Conservation (phyloP, 176 grass and related monocot species). For the Themeda triandra region DNA sequence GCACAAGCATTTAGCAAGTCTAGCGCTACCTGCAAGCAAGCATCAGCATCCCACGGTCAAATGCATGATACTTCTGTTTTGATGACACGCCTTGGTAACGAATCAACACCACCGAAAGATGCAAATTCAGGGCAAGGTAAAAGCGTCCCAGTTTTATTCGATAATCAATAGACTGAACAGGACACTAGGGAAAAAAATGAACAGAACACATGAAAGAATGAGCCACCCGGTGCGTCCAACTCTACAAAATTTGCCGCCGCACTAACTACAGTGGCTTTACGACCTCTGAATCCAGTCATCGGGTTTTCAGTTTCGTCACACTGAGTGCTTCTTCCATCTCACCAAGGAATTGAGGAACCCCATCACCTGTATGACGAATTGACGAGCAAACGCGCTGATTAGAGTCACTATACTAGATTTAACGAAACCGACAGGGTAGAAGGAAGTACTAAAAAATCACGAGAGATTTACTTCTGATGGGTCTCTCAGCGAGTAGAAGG, state of each 20-base stretch:
- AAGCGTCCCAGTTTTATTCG: background rate
- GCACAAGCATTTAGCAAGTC: no score
- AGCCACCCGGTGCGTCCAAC: constrained; percentile 27
- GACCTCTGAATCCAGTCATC: background rate
- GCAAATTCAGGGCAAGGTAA: background rate
- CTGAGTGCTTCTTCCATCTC: constrained; percentile 62
- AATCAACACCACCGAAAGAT: no score
- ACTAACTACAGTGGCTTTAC: background rate
- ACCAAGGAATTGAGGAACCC: constrained; percentile 68
- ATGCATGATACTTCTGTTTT: no score
- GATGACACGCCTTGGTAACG: no score
- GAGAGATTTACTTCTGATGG: constrained; percentile 64
- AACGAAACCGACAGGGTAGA: background rate
- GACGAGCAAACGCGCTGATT: background rate
- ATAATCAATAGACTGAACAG: background rate
- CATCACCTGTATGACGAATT: constrained; percentile 59
- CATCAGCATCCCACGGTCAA: no score
- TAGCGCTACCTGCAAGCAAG: no score
- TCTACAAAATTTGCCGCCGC: constrained; percentile 34
- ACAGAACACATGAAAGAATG: constrained; percentile 28
- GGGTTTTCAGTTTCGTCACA: background rate
- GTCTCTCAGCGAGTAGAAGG: constrained; percentile 85
- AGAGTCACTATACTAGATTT: background rate
- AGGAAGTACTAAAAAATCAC: background rate
- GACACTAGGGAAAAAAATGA: background rate